These are phyloP conservation scores for Ogataea ganodermae DNA, from an alignment of 805 yeast species.

Conservation along the genomic window DNA sequence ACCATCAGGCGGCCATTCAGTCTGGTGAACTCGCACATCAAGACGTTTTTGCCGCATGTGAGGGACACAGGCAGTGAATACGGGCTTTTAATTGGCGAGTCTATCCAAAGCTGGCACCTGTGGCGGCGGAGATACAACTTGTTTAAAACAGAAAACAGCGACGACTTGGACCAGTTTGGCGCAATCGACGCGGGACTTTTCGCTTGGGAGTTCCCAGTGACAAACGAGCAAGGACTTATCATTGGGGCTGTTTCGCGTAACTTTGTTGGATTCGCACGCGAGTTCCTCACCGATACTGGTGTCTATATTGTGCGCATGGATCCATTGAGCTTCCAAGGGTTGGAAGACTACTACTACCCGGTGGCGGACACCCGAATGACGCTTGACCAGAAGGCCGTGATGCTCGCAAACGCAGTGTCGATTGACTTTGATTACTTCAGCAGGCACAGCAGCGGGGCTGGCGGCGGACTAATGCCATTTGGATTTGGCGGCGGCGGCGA, in stretches of 20 bases:
- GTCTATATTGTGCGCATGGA: conserved; percentile 87
- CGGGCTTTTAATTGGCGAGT: conserved; percentile 70
- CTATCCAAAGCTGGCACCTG: conserved; percentile 90
- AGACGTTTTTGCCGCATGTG: conserved; percentile 61
- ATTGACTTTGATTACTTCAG: conserved; percentile 96
- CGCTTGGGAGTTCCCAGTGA: conserved; percentile 82
- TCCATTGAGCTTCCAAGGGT: conserved; percentile 62
- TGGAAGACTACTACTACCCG: conserved; percentile 52
- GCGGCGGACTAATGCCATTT: conserved; percentile 42
- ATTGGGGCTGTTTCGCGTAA: conserved; percentile 84
- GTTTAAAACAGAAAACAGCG: conserved; percentile 48
- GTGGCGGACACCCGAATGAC: conserved; percentile 49
- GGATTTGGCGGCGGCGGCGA: conserved; percentile 27
- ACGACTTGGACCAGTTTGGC: conserved; percentile 76
- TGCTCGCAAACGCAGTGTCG: conserved; percentile 85
- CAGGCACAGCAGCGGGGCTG: conserved; percentile 73
- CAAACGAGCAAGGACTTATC: conserved; percentile 55
- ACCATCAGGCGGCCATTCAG: conserved; percentile 83
- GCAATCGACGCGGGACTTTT: conserved; percentile 83
- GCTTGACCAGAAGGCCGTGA: conserved; percentile 80
- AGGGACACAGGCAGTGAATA: conserved; percentile 41
- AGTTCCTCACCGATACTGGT: conserved; percentile 92
- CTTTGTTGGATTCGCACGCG: conserved; percentile 95
- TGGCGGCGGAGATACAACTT: conserved; percentile 90
- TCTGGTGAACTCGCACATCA: conserved; percentile 85